Evolutionary conservation across 805 yeast species (phyloP).

Genomic region (Spencermartinsiella europaea): DNA sequence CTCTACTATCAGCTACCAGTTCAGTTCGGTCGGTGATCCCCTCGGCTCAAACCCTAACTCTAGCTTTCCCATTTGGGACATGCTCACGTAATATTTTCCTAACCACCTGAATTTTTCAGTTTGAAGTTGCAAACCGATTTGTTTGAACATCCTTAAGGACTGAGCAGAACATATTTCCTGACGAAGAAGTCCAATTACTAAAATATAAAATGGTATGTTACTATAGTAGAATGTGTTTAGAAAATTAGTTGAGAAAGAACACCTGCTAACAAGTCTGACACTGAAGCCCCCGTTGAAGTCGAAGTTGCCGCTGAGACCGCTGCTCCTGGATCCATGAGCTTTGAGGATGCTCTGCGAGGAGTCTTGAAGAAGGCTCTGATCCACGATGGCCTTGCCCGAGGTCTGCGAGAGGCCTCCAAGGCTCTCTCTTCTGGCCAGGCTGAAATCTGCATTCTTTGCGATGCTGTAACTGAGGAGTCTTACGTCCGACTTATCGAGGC

Average conservation of each 20-base stretch:
- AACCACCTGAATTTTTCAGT: background rate
- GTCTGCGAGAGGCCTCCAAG: slow-evolving; percentile 99
- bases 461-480: slow-evolving; percentile 96
- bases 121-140: too few species aligned
- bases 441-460: slow-evolving; percentile 94
- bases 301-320: slow-evolving; percentile 78
- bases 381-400: slow-evolving; percentile 99
- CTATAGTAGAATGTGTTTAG: background rate
- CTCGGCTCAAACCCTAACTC: too few species aligned
- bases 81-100: too few species aligned
- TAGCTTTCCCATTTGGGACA: too few species aligned
- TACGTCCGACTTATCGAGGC: slow-evolving; percentile 98
- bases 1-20: too few species aligned
- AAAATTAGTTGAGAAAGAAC: background rate
- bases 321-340: slow-evolving; percentile 82
- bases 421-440: slow-evolving; percentile 98
- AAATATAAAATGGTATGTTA: slow-evolving; percentile 20
- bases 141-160: slow-evolving; percentile 19
- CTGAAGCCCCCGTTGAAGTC: slow-evolving; percentile 83
- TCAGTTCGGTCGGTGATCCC: too few species aligned
- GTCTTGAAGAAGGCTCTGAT: slow-evolving; percentile 97
- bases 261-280: slow-evolving; percentile 81
- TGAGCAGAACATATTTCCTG: slow-evolving; percentile 30
- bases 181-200: slow-evolving; percentile 30
- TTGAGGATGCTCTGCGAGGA: slow-evolving; percentile 97